Evolutionary conservation across 2,329 filamentous ascomycete species (phyloP).

Genomic region (Fusarium sp.): DNA sequence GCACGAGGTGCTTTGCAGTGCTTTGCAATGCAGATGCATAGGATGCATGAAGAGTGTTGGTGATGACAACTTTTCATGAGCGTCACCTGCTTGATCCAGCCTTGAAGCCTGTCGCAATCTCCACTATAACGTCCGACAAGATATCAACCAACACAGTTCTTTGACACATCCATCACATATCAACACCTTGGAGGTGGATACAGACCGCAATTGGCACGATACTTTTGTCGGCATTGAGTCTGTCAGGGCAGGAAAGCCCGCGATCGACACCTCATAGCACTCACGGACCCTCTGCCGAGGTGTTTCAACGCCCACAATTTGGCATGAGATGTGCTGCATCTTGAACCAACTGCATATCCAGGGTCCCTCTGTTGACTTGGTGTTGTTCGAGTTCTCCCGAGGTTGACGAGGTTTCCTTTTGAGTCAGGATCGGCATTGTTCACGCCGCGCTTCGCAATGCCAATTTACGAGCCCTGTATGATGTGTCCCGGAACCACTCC

Average conservation of each 20-base stretch:
- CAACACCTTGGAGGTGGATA: constrained; percentile 9
- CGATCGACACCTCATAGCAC: constrained; percentile 26
- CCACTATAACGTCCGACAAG: constrained; percentile 16
- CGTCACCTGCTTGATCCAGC: constrained; percentile 38
- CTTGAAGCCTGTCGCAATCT: constrained; percentile 10
- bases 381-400: constrained; percentile 21
- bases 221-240: constrained; percentile 29
- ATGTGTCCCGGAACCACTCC: constrained; percentile 16
- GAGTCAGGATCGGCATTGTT: constrained; percentile 20
- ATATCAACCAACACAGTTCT: constrained; percentile 34
- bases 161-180: constrained; percentile 20
- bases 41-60: constrained; percentile 34
- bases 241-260: constrained; percentile 26
- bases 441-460: constrained; percentile 20
- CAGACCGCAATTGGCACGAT: constrained; percentile 2
- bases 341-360: constrained; percentile 43
- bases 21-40: constrained; percentile 17
- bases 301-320: constrained; percentile 26
- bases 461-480: constrained; percentile 5
- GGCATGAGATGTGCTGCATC: constrained; percentile 13
- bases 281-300: constrained; percentile 21
- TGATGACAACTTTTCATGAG: constrained; percentile 22
- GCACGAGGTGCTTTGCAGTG: constrained; percentile 12
- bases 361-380: constrained; percentile 20
- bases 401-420: constrained; percentile 3